Base-by-base conservation (phyloP, 805 yeast species). In the Sugiyamaella mastotermitis region DNA sequence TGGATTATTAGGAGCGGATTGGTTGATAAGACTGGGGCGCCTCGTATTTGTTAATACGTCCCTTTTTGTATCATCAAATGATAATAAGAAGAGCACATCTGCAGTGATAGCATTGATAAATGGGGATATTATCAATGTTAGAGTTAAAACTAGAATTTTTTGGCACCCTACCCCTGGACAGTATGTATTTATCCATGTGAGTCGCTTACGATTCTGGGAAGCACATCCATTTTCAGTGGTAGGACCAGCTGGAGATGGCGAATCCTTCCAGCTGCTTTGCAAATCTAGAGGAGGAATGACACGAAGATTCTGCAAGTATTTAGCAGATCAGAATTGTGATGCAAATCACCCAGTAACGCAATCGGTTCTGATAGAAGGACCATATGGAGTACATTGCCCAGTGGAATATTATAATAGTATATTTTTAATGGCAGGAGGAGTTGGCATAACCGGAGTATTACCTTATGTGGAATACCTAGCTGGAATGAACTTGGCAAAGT, bases 171-270 rank as follows among this genome's bases (percentile, higher is more conserved):
- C 58, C 33, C 80, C 83, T 1, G 85, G 85, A 1, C 78, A 79
- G 17, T 80, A 74, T 55, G 75, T 76, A 20, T 79, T 74, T 59
- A 55, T 79, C 14, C 76, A 73, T 47, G 65, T 75, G 31, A 60
- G 51, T 23, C 62, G 66, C 31, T 46, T 61, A 24, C 57, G 71
- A 48, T 72, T 76, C 50, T 74, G 80, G 75, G 80, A 79, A 49
- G 76, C 83, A 1, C 85, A 79, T 54, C 86, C 86, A 2, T 79
- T 79, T 47, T 76, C 83, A 0, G 62, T 72, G 14, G 62, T 72
- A 13, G 68, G 72, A 14, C 49, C 56, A 11, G 55, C 69, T 0
- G 60, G 55, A 4, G 57, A 58, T 6, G 67, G 61, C 9, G 60
- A 64, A 13, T 66, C 74, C 27, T 64, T 68, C 41, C 70, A 71